Percentiles rank a stretch among this genome's conserved stretches.
phyloP scores from a whole-genome alignment of 2,329 filamentous ascomycete species.

The Camillea tinctor region DNA sequence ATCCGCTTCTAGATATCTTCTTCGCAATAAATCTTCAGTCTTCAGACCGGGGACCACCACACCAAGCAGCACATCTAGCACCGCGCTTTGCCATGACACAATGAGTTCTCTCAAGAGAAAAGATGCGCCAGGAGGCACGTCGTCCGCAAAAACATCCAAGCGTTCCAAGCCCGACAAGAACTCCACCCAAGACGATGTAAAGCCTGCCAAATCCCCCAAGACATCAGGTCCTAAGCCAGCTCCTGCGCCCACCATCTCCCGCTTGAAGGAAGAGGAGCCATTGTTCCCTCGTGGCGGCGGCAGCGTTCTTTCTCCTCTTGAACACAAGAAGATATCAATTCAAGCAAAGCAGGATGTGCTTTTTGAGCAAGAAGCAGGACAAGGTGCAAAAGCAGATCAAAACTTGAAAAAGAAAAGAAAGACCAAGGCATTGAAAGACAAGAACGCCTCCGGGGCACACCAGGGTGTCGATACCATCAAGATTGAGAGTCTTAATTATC shows the following conservation, averaged over 20 bases:
- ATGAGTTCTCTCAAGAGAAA: conserved; percentile 61
- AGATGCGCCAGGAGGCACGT: conserved; percentile 52
- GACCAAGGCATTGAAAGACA: conserved; percentile 53
- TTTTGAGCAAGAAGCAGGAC: conserved; percentile 73
- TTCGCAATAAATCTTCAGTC: conserved; percentile 2
- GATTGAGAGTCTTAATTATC: conserved; percentile 86
- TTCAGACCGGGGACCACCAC: neutral
- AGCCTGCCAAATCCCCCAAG: conserved; percentile 25
- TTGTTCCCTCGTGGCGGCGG: conserved; percentile 91
- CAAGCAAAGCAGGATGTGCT: conserved; percentile 90
- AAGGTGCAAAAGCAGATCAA: conserved; percentile 42
- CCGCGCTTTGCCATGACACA: conserved; percentile 26
- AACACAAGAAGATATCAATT: conserved; percentile 94
- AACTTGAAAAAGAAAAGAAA: conserved; percentile 55
- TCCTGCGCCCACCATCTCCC: conserved; percentile 40
- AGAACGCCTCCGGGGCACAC: conserved; percentile 50
- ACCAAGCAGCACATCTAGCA: conserved; percentile 4
- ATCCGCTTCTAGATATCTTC: too few species aligned
- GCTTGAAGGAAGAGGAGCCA: conserved; percentile 74
- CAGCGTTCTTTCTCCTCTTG: conserved; percentile 85
- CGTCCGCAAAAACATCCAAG: conserved; percentile 51
- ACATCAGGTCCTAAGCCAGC: conserved; percentile 24
- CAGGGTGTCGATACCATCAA: conserved; percentile 60
- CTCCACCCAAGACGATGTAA: conserved; percentile 33
- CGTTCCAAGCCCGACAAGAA: conserved; percentile 40